Evolutionary conservation across 1,139 yeast genomes (phyloP).

Genomic region (Yamadazyma triangularis): DNA sequence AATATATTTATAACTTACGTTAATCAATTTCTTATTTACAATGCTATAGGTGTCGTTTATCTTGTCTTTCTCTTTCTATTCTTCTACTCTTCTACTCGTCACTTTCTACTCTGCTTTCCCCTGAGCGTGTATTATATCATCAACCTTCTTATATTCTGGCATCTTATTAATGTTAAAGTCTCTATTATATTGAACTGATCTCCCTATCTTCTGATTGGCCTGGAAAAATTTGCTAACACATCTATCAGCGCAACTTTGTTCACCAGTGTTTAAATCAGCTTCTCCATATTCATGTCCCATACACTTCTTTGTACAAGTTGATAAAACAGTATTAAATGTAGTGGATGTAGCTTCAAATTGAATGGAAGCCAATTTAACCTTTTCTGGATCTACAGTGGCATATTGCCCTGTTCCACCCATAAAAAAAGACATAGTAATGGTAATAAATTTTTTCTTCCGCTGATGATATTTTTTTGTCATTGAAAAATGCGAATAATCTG

Average conservation of each 20-base stretch:
- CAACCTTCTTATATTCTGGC: conserved; percentile 37
- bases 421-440: conserved; percentile 65
- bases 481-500: too few relatives aligned
- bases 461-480: too few relatives aligned
- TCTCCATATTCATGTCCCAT: conserved; percentile 74
- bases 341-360: conserved; percentile 72
- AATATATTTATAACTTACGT: too few relatives aligned
- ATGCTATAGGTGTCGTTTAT: too few relatives aligned
- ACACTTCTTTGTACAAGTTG: conserved; percentile 65
- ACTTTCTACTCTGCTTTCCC: too few relatives aligned
- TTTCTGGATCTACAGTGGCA: conserved; percentile 57
- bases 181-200: conserved; percentile 27
- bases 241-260: conserved; percentile 67
- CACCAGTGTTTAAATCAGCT: conserved; percentile 75
- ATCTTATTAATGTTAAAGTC: conserved; percentile 28
- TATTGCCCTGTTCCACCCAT: conserved; percentile 45
- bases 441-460: too few relatives aligned
- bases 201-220: conserved; percentile 61
- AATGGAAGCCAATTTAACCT: conserved; percentile 64
- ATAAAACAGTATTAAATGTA: conserved; percentile 58
- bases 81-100: background rate
- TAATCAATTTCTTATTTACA: too few relatives aligned
- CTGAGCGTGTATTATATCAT: background rate
- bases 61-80: too few relatives aligned
- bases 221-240: conserved; percentile 72